Evolutionary conservation across 306 rosid species (phyloP).

Genomic region (Dalbergia cochinchinensis): DNA sequence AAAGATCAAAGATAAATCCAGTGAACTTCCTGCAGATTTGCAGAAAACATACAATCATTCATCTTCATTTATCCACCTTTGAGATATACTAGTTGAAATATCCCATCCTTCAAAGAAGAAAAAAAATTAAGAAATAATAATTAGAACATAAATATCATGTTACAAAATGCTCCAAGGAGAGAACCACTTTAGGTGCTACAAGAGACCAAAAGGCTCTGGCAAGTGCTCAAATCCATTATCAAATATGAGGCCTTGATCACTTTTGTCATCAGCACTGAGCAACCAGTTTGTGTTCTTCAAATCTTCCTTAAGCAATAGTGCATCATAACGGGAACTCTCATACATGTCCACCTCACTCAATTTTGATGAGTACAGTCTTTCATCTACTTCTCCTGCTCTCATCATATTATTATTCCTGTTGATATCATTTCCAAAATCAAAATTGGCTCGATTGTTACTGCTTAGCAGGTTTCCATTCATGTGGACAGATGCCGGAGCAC

Average conservation of each 20-base stretch:
- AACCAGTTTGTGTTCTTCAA: constrained; percentile 90
- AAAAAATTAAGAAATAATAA: constrained; percentile 49
- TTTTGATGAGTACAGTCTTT: constrained; percentile 63
- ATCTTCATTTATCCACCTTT: constrained; percentile 57
- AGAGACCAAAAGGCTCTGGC: constrained; percentile 94
- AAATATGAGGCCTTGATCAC: constrained; percentile 78
- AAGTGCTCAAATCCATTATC: constrained; percentile 88
- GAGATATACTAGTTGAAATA: constrained; percentile 55
- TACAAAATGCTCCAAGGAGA: constrained; percentile 46
- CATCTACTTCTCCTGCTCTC: constrained; percentile 60
- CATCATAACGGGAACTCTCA: constrained; percentile 94
- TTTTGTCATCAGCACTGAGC: constrained; percentile 78
- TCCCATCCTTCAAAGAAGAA: constrained; percentile 49
- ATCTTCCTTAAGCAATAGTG: constrained; percentile 91
- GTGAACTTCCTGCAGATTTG: constrained; percentile 48
- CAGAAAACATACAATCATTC: constrained; percentile 45
- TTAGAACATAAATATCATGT: constrained; percentile 42
- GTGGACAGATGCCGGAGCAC: constrained; percentile 53
- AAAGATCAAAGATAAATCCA: constrained; percentile 49
- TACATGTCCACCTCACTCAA: constrained; percentile 80
- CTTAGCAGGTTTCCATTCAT: constrained; percentile 55
- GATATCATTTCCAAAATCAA: constrained; percentile 55
- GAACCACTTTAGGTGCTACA: constrained; percentile 57
- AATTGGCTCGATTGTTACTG: constrained; percentile 54
- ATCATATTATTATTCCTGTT: constrained; percentile 49